These are phyloP conservation scores for Thalassiosira hispida DNA, from an alignment of 352 stramenopile species.

Conservation along the genomic window DNA sequence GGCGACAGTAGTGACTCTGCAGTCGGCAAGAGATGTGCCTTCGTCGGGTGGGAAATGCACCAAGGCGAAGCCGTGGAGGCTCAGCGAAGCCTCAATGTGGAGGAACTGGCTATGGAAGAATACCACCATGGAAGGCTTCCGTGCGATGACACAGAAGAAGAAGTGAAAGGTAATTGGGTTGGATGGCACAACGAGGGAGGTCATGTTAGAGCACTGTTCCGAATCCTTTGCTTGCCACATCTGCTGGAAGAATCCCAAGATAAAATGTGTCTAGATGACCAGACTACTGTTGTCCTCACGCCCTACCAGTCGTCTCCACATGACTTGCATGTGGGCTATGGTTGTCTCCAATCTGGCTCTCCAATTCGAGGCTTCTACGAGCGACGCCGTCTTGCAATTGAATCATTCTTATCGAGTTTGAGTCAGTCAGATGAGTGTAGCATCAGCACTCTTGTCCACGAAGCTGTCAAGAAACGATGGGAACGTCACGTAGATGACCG, in stretches of 20 bases:
- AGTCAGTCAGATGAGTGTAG: constrained; percentile 38
- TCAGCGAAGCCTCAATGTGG: constrained; percentile 71
- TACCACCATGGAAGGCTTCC: constrained; percentile 71
- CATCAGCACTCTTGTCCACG: constrained; percentile 61
- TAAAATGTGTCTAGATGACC: constrained; percentile 1
- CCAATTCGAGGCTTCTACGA: constrained; percentile 64
- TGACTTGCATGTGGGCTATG: constrained; percentile 75
- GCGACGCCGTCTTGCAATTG: constrained; percentile 49
- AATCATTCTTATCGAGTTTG: constrained; percentile 61
- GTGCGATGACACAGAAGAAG: background rate
- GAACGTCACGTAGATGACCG: constrained; percentile 20
- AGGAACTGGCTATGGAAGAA: constrained; percentile 78
- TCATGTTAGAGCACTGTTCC: constrained; percentile 71
- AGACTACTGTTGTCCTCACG: constrained; percentile 68
- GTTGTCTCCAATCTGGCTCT: constrained; percentile 5
- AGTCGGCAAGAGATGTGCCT: constrained; percentile 67
- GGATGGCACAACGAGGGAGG: constrained; percentile 81
- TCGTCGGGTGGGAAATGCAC: constrained; percentile 74
- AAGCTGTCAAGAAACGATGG: constrained; percentile 49
- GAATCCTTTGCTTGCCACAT: constrained; percentile 65
- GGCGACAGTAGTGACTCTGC: constrained; percentile 24
- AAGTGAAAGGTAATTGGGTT: constrained; percentile 56
- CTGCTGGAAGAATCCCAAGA: constrained; percentile 16
- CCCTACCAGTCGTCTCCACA: constrained; percentile 78
- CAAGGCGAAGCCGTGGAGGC: constrained; percentile 13